A percentile compares a stretch with the other conserved stretches of the same genome.
phyloP scores from a whole-genome alignment of 805 yeast genomes.

The Candida multigemmis region DNA sequence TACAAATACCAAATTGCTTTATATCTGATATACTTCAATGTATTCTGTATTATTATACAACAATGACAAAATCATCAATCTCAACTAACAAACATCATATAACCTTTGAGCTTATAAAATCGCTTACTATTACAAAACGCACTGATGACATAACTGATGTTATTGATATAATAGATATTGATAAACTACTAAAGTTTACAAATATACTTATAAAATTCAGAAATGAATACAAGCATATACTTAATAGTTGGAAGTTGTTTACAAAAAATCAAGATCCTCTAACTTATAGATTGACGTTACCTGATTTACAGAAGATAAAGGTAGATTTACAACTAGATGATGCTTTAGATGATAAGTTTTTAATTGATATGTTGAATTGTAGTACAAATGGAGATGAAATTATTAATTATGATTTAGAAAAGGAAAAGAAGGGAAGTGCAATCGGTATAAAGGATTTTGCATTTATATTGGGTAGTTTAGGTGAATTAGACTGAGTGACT shows the following conservation, averaged over 20 bases:
- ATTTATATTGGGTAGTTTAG: slow-evolving; percentile 29
- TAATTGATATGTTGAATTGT: slow-evolving; percentile 35
- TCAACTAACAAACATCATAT: slow-evolving; percentile 15
- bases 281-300: slow-evolving; percentile 13
- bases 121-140: slow-evolving; percentile 17
- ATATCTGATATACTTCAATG: slow-evolving; percentile 19
- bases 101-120: slow-evolving; percentile 15
- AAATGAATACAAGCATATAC: slow-evolving; percentile 17
- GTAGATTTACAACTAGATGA: slow-evolving; percentile 18
- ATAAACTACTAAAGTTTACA: slow-evolving; percentile 21
- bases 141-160: slow-evolving; percentile 9
- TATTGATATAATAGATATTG: slow-evolving; percentile 32
- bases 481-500: slow-evolving; percentile 20
- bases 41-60: slow-evolving; percentile 22
- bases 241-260: slow-evolving; percentile 25
- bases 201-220: slow-evolving; percentile 22
- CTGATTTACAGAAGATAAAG: slow-evolving; percentile 22
- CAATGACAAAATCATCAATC: slow-evolving; percentile 1
- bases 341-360: slow-evolving; percentile 18
- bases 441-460: slow-evolving; percentile 32
- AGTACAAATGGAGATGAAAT: slow-evolving; percentile 14
- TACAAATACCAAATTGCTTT: slow-evolving; percentile 23
- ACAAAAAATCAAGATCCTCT: slow-evolving; percentile 2
- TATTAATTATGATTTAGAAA: slow-evolving; percentile 18
- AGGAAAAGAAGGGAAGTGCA: slow-evolving; percentile 14